phyloP scores from a whole-genome alignment of 192 early-diverging fungal species.

The Geranomyces michiganensis region DNA sequence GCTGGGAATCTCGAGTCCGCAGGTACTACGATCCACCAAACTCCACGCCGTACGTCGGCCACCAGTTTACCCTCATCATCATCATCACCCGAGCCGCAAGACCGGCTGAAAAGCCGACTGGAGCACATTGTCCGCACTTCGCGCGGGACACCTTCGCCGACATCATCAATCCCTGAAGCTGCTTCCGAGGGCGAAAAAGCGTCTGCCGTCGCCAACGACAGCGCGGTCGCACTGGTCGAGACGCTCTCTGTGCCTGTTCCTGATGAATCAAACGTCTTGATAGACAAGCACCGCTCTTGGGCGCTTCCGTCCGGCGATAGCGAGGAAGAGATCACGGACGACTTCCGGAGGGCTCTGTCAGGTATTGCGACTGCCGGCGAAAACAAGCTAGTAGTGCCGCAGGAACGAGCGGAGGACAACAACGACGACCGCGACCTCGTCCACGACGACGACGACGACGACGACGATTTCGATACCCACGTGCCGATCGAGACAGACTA shows the following conservation, averaged over 20 bases:
- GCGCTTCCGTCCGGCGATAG: slow-evolving; percentile 6
- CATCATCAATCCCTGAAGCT: not conserved
- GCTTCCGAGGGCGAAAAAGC: not conserved
- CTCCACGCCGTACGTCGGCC: not conserved
- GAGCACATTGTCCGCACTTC: not conserved
- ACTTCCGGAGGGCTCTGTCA: not conserved
- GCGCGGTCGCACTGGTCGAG: not conserved
- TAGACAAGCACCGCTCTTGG: slow-evolving; percentile 23
- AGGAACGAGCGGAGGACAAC: not conserved
- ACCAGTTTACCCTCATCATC: not conserved
- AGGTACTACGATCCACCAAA: no score
- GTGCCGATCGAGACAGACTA: no score
- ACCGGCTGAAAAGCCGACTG: not conserved
- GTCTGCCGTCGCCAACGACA: not conserved
- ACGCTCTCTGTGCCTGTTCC: no score
- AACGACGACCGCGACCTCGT: not conserved
- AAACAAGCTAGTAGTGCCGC: not conserved
- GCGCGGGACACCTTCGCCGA: not conserved
- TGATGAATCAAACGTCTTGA: slow-evolving; percentile 20
- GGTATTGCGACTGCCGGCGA: not conserved
- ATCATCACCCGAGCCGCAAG: not conserved
- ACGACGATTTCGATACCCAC: no score
- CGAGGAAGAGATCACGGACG: slow-evolving; percentile 15
- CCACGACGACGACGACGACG: not conserved
- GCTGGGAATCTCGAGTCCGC: slow-evolving; percentile 2